Percentiles rank a stretch among this genome's conserved stretches.
Evolutionary conservation across 1,284 basidiomycete species (phyloP).

Genomic region (Boletus holoroseus): DNA sequence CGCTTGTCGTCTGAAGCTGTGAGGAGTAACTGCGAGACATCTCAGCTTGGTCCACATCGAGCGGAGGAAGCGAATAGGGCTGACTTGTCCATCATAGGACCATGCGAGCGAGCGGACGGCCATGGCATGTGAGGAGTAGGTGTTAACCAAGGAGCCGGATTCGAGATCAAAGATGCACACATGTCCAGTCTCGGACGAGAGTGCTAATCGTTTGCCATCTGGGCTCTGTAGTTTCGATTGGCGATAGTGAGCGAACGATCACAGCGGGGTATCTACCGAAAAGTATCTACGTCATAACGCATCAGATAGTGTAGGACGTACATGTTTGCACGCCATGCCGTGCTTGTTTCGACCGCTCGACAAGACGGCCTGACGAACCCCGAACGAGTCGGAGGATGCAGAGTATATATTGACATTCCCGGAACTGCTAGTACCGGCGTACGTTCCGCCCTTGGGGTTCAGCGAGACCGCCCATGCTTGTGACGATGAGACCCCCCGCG

Average conservation of each 20-base stretch:
- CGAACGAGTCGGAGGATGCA: slow-evolving; percentile 55
- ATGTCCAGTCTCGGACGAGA: slow-evolving; percentile 76
- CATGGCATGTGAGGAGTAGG: slow-evolving; percentile 83
- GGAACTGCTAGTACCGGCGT: slow-evolving; percentile 73
- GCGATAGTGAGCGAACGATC: slow-evolving; percentile 12
- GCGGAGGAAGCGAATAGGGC: slow-evolving; percentile 20
- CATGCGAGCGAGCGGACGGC: slow-evolving; percentile 76
- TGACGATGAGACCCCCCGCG: slow-evolving; percentile 2
- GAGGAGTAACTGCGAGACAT: slow-evolving; percentile 58
- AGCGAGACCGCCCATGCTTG: slow-evolving; percentile 79
- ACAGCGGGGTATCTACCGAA: background rate
- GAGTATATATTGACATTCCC: slow-evolving; percentile 69
- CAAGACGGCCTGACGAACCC: slow-evolving; percentile 50
- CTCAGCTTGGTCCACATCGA: background rate
- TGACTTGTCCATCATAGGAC: slow-evolving; percentile 69
- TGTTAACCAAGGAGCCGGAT: slow-evolving; percentile 54
- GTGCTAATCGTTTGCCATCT: slow-evolving; percentile 71
- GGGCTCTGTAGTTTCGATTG: slow-evolving; percentile 55
- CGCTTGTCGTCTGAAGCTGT: slow-evolving; percentile 87
- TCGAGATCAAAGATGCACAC: slow-evolving; percentile 77
- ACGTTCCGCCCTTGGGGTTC: slow-evolving; percentile 64
- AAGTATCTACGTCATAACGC: slow-evolving; percentile 6
- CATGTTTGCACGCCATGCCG: slow-evolving; percentile 75
- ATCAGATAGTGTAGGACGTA: slow-evolving; percentile 39
- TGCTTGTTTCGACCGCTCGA: slow-evolving; percentile 73